Conservation (phyloP, 164 flowering plant species). For the Sedum album region DNA sequence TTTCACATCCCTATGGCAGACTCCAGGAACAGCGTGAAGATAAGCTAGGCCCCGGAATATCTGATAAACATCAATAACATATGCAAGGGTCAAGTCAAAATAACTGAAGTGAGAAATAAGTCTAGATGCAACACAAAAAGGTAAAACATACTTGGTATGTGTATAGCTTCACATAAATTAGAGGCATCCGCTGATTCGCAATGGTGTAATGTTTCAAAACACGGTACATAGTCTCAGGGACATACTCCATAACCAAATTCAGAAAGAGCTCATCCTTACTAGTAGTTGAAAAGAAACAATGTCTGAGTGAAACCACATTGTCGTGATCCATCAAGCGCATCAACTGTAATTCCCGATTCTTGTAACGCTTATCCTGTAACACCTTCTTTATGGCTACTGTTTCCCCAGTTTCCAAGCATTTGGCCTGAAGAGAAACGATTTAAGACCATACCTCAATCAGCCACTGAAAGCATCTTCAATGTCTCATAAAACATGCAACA, state of each 20-base stretch:
- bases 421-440: background rate
- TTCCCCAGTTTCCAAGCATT: slow-evolving; percentile 4
- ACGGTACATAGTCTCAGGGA: slow-evolving; percentile 3
- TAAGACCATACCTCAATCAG: background rate
- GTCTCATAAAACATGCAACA: background rate
- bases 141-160: background rate
- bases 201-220: background rate
- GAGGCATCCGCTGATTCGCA: slow-evolving; percentile 1
- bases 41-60: slow-evolving; percentile 4
- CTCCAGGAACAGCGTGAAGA: slow-evolving; percentile 3
- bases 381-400: background rate
- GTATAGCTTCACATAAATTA: too few relatives aligned
- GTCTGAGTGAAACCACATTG: background rate
- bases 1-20: slow-evolving; percentile 3
- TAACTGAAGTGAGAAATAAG: background rate
- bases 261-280: too few relatives aligned
- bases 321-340: slow-evolving; percentile 2
- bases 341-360: background rate
- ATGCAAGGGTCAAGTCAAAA: background rate
- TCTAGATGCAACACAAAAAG: background rate
- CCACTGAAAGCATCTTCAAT: background rate
- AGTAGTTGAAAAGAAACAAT: slow-evolving; percentile 1
- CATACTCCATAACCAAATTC: slow-evolving; percentile 1
- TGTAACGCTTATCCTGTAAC: slow-evolving; percentile 1
- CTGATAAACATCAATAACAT: background rate